Percentiles rank a stretch among this genome's conserved stretches.
Evolutionary conservation across 2,329 filamentous ascomycete species (phyloP).

Genomic region (Fusarium setosum): DNA sequence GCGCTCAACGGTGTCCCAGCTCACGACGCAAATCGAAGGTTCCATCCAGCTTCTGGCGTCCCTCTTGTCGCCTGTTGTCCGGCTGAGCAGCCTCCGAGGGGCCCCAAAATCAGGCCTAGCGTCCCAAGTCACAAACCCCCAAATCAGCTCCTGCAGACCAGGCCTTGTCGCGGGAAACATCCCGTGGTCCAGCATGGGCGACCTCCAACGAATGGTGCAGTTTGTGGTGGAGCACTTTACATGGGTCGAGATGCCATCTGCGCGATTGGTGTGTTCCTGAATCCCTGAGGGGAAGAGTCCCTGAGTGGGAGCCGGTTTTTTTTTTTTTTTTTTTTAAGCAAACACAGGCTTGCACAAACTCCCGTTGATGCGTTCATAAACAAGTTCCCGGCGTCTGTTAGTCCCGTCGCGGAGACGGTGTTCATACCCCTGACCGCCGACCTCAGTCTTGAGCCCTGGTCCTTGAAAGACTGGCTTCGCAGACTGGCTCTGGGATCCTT

Average conservation of each 20-base stretch:
- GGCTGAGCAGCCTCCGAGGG: slow-evolving; percentile 7
- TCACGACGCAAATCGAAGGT: slow-evolving; percentile 28
- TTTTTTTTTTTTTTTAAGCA: background rate
- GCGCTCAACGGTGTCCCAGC: slow-evolving; percentile 1
- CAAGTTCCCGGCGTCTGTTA: slow-evolving; percentile 17
- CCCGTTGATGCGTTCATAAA: slow-evolving; percentile 1
- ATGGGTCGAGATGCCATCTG: slow-evolving; percentile 18
- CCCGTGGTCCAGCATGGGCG: slow-evolving; percentile 14
- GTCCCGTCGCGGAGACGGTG: slow-evolving; percentile 10
- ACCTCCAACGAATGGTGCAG: slow-evolving; percentile 13
- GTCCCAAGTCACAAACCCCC: slow-evolving; percentile 25
- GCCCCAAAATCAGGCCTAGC: slow-evolving; percentile 26
- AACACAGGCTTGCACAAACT: slow-evolving; percentile 7
- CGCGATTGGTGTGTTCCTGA: slow-evolving; percentile 3
- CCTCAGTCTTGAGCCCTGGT: slow-evolving; percentile 19
- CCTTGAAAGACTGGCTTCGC: slow-evolving; percentile 15
- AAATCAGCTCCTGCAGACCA: slow-evolving; percentile 19
- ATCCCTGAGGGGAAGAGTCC: slow-evolving; percentile 1
- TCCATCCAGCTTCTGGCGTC: slow-evolving; percentile 35
- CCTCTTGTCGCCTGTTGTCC: slow-evolving; percentile 6
- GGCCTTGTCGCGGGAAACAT: slow-evolving; percentile 32
- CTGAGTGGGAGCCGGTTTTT: background rate
- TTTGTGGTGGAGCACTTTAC: slow-evolving; percentile 17
- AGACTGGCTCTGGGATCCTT: slow-evolving; percentile 21
- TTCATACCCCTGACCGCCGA: slow-evolving; percentile 28